Evolutionary conservation across 148 eudicot species (phyloP).

Genomic region (Persicaria tinctoria): DNA sequence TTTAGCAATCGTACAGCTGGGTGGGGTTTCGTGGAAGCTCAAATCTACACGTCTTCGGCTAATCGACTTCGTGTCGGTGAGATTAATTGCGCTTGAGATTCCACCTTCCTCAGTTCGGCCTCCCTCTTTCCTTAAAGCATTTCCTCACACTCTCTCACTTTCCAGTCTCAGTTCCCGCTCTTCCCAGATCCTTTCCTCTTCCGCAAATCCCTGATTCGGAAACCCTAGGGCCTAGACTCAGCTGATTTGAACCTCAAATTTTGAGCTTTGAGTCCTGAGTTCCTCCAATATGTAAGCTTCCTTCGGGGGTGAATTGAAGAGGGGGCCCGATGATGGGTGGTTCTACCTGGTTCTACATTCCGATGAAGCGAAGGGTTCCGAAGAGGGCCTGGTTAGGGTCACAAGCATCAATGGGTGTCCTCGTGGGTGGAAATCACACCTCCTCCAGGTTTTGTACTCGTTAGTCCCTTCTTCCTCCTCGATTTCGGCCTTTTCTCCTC

Average conservation of each 20-base stretch:
- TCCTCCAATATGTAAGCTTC: not conserved
- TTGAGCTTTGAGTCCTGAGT: not conserved
- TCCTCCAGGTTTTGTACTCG: conserved; percentile 98
- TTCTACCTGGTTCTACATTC: not conserved
- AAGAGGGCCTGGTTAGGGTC: conserved; percentile 75
- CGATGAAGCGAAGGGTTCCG: conserved; percentile 31
- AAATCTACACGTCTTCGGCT: not conserved
- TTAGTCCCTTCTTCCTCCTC: conserved; percentile 23
- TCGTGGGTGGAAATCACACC: conserved; percentile 99
- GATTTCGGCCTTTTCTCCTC: conserved; percentile 15
- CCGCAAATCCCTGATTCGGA: conserved; percentile 2
- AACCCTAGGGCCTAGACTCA: not conserved
- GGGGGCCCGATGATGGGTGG: conserved; percentile 9
- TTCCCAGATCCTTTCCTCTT: not conserved
- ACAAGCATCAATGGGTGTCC: conserved; percentile 75
- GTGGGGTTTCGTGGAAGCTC: not conserved
- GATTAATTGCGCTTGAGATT: not conserved
- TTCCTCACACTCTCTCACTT: not conserved
- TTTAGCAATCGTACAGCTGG: not conserved
- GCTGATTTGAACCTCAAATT: not conserved
- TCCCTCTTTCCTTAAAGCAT: not conserved
- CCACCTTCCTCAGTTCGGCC: not conserved
- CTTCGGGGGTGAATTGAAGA: not conserved
- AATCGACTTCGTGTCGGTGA: not conserved
- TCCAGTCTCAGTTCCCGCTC: not conserved